Percentiles rank a stretch among this genome's conserved stretches.
These are phyloP conservation scores for Tulasnella sp. DNA, from an alignment of 768 basidiomycete species.

Conservation along the genomic window DNA sequence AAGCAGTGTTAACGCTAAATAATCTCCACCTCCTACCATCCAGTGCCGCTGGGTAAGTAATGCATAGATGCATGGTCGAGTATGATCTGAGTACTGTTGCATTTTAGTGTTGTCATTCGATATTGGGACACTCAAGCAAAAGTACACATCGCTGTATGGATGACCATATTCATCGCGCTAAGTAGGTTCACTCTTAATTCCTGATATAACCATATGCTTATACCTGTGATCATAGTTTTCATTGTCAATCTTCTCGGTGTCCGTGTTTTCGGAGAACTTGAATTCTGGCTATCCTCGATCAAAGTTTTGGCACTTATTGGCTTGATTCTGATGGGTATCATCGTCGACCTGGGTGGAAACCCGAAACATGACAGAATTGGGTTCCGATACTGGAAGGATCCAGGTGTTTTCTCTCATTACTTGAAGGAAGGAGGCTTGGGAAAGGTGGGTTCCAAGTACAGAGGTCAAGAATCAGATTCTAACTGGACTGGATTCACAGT, in stretches of 20 bases:
- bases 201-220: not conserved
- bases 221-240: slow-evolving; percentile 30
- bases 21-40: no score
- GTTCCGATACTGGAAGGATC: slow-evolving; percentile 35
- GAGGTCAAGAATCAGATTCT: no score
- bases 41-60: slow-evolving; percentile 9
- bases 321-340: slow-evolving; percentile 31
- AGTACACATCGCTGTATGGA: slow-evolving; percentile 39
- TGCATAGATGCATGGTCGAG: not conserved
- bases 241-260: slow-evolving; percentile 48
- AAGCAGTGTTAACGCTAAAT: no score
- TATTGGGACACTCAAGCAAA: slow-evolving; percentile 32
- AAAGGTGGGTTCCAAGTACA: no score
- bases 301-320: slow-evolving; percentile 39
- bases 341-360: slow-evolving; percentile 49
- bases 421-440: slow-evolving; percentile 2
- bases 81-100: not conserved
- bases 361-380: slow-evolving; percentile 26
- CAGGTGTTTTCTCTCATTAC: slow-evolving; percentile 19
- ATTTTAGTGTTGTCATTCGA: slow-evolving; percentile 35
- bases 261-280: slow-evolving; percentile 56
- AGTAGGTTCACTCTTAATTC: slow-evolving; percentile 27
- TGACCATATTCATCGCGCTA: slow-evolving; percentile 47
- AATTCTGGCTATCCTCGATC: slow-evolving; percentile 46
- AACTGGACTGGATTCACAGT: slow-evolving; percentile 38